Conservation (phyloP, 768 basidiomycete species). For the Kwoniella shandongensis region DNA sequence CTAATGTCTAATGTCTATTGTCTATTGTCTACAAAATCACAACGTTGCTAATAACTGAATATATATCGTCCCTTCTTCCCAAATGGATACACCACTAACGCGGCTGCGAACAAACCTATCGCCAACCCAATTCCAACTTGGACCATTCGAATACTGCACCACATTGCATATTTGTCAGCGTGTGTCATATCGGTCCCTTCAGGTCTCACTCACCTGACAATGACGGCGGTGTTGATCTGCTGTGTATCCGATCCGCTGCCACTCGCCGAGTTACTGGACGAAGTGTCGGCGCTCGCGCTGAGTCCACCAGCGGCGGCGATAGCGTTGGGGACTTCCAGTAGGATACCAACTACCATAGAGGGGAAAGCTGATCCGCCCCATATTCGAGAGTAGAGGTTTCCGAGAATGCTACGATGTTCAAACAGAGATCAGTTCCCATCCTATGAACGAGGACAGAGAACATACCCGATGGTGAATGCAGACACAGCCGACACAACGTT, state of each 20-base stretch:
- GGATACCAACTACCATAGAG: slow-evolving; percentile 45
- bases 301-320: slow-evolving; percentile 44
- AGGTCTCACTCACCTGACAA: slow-evolving; percentile 28
- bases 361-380: slow-evolving; percentile 46
- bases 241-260: slow-evolving; percentile 7
- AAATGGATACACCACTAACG: slow-evolving; percentile 43
- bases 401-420: slow-evolving; percentile 21
- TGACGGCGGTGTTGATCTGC: slow-evolving; percentile 28
- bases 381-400: slow-evolving; percentile 41
- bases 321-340: slow-evolving; percentile 40
- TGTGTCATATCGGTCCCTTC: background rate
- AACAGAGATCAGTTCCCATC: background rate
- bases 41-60: slow-evolving; percentile 33
- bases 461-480: slow-evolving; percentile 42
- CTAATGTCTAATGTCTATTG: no score
- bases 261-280: slow-evolving; percentile 12
- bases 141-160: slow-evolving; percentile 33
- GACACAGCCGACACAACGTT: slow-evolving; percentile 41
- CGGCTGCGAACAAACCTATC: slow-evolving; percentile 43
- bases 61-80: slow-evolving; percentile 40
- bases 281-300: slow-evolving; percentile 3
- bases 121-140: slow-evolving; percentile 46
- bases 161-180: background rate
- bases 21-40: background rate
- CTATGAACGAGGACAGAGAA: background rate